A percentile compares a stretch with the other conserved stretches of the same genome.
Evolutionary conservation across 129 eudicot genomes (phyloP).

Genomic region (Calendula officinalis): DNA sequence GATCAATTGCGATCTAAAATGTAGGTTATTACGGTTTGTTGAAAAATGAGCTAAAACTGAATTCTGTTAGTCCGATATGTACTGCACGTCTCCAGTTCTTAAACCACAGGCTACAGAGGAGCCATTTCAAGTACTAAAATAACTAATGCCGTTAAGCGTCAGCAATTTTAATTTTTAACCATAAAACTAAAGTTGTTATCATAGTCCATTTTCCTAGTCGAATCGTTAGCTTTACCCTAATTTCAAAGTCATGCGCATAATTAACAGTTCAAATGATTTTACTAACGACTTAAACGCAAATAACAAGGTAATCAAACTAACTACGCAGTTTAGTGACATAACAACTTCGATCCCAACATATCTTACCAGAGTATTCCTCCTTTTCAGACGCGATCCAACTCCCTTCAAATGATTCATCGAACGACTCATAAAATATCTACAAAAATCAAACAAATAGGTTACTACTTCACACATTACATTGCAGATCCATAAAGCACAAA

Average conservation of each 20-base stretch:
- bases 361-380: conserved; percentile 67
- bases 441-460: conserved; percentile 11
- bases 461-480: conserved; percentile 7
- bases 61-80: too few relatives aligned
- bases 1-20: not conserved
- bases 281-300: too few relatives aligned
- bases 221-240: conserved; percentile 2
- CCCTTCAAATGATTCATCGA: conserved; percentile 76
- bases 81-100: too few relatives aligned
- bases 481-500: conserved; percentile 27
- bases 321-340: not conserved
- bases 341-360: conserved; percentile 2
- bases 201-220: not conserved
- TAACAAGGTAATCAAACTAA: not conserved
- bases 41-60: too few relatives aligned
- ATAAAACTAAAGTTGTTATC: not conserved
- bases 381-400: conserved; percentile 90
- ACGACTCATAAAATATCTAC: conserved; percentile 72
- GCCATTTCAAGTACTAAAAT: too few relatives aligned
- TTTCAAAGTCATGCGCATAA: not conserved
- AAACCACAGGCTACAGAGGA: too few relatives aligned
- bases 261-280: not conserved
- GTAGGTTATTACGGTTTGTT: not conserved
- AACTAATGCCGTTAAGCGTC: too few relatives aligned
- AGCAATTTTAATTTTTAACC: not conserved